Evolutionary conservation across 345 rosid species (phyloP).

Genomic region (Diplotaxis tenuifolia): DNA sequence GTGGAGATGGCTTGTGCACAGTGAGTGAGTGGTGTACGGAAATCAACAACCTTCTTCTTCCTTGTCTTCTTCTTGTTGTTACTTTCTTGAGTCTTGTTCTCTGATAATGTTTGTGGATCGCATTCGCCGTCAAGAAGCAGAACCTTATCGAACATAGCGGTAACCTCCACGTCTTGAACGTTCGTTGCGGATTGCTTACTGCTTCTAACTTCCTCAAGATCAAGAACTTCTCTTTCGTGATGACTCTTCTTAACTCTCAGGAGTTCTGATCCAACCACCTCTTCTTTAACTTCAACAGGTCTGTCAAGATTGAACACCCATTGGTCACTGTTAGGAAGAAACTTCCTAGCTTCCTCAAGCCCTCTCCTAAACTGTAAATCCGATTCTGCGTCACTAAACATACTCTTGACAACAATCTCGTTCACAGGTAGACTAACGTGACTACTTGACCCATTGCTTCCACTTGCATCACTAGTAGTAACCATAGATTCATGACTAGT

Average conservation of each 20-base stretch:
- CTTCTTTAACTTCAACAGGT: constrained; percentile 27
- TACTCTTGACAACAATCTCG: constrained; percentile 47
- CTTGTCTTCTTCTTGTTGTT: constrained; percentile 40
- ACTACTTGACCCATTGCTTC: constrained; percentile 18
- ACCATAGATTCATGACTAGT: constrained; percentile 23
- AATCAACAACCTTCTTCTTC: constrained; percentile 58
- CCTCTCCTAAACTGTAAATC: constrained; percentile 34
- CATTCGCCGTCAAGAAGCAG: constrained; percentile 38
- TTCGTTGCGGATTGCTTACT: constrained; percentile 56
- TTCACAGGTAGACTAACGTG: constrained; percentile 9
- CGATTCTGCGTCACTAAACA: constrained; percentile 54
- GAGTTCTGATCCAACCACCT: not conserved
- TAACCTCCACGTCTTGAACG: constrained; percentile 52
- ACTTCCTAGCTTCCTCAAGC: constrained; percentile 62
- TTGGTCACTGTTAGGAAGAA: constrained; percentile 57
- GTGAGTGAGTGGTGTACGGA: constrained; percentile 55
- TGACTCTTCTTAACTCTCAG: constrained; percentile 57
- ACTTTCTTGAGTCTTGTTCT: not conserved
- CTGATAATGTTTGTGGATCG: constrained; percentile 12
- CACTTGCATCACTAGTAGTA: constrained; percentile 15
- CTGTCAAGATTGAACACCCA: constrained; percentile 40
- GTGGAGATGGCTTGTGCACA: constrained; percentile 85
- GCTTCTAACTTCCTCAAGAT: constrained; percentile 56
- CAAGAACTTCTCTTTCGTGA: constrained; percentile 50
- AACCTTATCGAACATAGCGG: constrained; percentile 73